Evolutionary conservation across 108 stramenopile species (phyloP), one percentile per base, ranked within the genome.

Genomic region (Bacterosira constricta): DNA sequence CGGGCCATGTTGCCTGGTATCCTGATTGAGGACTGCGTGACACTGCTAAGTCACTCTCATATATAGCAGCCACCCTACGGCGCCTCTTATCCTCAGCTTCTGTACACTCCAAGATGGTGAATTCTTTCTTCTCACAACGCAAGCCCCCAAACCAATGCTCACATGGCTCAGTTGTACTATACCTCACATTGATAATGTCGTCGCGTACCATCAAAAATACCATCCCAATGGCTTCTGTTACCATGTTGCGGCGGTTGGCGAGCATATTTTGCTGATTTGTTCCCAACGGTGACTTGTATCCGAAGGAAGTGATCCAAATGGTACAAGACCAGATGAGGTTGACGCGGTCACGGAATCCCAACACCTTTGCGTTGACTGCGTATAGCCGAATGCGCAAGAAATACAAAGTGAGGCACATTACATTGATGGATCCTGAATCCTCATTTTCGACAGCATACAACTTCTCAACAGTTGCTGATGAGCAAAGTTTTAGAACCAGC

Each of bases 181-280:
- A 47, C 7, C 12, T 4, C 10, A 45, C 44, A 17, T 64, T 64
- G 10, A 47, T 21, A 35, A 64, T 47, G 45, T 47, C 63, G 3
- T 46, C 13, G 20, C 63, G 6, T 6, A 25, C 46, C 32, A 64
- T 35, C 4, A 64, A 36, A 51, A 64, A 64, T 7, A 39, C 37
- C 6, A 64, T n/a, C 8, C 5, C 63, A 64, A 64, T 18, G 12
- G 63, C 30, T 15, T 64, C 63, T 23, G 63, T 64, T 17, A 47
- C 30, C 12, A 47, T 32, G 32, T 49, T 64, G 13, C n/a, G 45
- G 7, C 45, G 9, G 23, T 64, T 64, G 8, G 63, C 32, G 9
- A 64, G 21, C 63, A 64, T 64, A 6, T 7, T 64, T 47, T 15
- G 17, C 32, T 64, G 63, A 6, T 47, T 64, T 6, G 63, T 64